Percentiles rank a stretch among this genome's conserved stretches.
Evolutionary conservation across 2,329 filamentous ascomycete species (phyloP).

Genomic region (Davidsoniella neocaledoniae): DNA sequence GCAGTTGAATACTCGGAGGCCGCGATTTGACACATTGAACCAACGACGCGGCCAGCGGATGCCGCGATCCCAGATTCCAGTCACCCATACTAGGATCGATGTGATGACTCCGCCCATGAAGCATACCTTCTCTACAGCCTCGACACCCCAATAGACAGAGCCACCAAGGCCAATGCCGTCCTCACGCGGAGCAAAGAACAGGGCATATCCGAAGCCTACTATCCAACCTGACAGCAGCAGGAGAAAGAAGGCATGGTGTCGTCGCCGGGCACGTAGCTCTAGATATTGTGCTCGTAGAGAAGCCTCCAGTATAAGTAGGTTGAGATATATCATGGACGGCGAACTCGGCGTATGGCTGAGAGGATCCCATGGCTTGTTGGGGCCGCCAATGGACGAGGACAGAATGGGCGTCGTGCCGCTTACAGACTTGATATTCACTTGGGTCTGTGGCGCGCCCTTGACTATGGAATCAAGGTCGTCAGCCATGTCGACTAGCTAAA

Average conservation of each 20-base stretch:
- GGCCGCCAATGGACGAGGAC: constrained; percentile 24
- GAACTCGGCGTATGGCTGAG: constrained; percentile 72
- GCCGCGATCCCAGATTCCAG: constrained; percentile 90
- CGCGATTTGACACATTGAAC: constrained; percentile 77
- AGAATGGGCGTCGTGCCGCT: constrained; percentile 22
- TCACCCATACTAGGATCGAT: constrained; percentile 75
- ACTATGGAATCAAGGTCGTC: constrained; percentile 61
- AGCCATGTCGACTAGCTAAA: constrained; percentile 3
- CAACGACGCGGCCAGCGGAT: constrained; percentile 87
- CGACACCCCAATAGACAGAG: constrained; percentile 90
- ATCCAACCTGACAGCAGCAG: constrained; percentile 67
- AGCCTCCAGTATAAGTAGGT: constrained; percentile 89
- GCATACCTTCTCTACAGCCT: constrained; percentile 77
- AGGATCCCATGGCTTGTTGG: constrained; percentile 44
- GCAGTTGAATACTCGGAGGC: constrained; percentile 81
- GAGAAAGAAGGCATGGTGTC: constrained; percentile 88
- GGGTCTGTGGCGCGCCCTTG: constrained; percentile 65
- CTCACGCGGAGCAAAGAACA: constrained; percentile 91
- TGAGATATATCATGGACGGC: constrained; percentile 92
- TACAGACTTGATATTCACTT: constrained; percentile 25
- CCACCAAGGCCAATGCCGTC: constrained; percentile 84
- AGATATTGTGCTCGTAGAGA: constrained; percentile 88
- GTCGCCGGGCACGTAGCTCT: constrained; percentile 67
- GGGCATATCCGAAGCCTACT: constrained; percentile 67
- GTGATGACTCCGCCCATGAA: constrained; percentile 85